A percentile compares a stretch with the other conserved stretches of the same genome.
phyloP scores from a whole-genome alignment of 345 rosid species.

The Adansonia digitata region DNA sequence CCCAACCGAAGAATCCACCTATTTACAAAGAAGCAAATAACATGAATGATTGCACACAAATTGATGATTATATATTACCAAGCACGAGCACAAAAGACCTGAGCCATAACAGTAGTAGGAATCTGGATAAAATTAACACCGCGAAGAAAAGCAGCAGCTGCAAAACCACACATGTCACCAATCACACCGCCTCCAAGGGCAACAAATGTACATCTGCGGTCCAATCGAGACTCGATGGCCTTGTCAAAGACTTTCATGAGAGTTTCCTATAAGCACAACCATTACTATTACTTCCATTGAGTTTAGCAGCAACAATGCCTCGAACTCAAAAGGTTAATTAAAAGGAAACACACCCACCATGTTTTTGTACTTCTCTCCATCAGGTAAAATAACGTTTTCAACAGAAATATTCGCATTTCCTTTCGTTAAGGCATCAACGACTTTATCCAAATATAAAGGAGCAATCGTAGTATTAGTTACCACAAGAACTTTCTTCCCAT shows the following conservation, averaged over 20 bases:
- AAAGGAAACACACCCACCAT: conserved; percentile 45
- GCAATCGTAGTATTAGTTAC: conserved; percentile 77
- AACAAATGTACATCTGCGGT: conserved; percentile 79
- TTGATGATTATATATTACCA: neutral
- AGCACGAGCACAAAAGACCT: conserved; percentile 47
- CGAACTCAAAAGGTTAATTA: neutral
- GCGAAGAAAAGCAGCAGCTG: conserved; percentile 97
- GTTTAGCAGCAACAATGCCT: neutral
- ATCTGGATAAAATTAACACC: conserved; percentile 99
- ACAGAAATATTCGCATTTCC: conserved; percentile 83
- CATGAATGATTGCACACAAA: neutral
- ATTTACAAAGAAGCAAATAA: conserved; percentile 14
- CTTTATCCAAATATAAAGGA: conserved; percentile 74
- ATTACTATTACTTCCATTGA: conserved; percentile 9
- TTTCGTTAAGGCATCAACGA: conserved; percentile 62
- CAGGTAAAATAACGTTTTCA: conserved; percentile 78
- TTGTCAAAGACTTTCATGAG: conserved; percentile 93
- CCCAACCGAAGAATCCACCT: conserved; percentile 99
- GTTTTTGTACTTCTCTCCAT: conserved; percentile 87
- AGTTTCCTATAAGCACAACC: conserved; percentile 46
- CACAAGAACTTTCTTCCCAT: conserved; percentile 91
- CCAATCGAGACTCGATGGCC: conserved; percentile 84
- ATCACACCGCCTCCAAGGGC: conserved; percentile 99
- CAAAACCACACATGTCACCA: conserved; percentile 97
- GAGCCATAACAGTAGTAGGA: conserved; percentile 98